phyloP scores from a whole-genome alignment of 345 rosid species.

The Mangifera indica region DNA sequence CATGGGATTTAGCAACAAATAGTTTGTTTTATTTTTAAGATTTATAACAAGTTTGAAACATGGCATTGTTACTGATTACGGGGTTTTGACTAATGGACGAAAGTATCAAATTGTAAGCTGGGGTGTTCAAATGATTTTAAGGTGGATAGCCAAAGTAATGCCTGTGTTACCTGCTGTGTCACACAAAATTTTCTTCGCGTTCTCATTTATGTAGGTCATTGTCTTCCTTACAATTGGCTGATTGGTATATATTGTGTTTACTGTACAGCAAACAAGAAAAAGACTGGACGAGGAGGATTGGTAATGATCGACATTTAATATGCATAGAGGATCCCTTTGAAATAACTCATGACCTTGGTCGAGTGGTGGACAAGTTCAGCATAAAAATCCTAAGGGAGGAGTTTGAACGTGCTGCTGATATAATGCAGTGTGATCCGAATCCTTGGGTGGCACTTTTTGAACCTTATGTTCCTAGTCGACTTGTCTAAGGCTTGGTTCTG shows the following conservation, averaged over 20 bases:
- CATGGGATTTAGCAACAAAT: too few relatives aligned
- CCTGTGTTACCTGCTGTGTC: background rate
- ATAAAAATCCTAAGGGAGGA: conserved; percentile 87
- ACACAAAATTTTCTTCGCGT: too few relatives aligned
- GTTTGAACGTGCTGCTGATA: conserved; percentile 89
- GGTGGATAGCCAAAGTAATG: too few relatives aligned
- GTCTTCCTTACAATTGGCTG: background rate
- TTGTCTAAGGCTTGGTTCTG: background rate
- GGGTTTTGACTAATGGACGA: too few relatives aligned
- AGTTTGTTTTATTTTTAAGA: too few relatives aligned
- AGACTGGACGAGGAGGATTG: conserved; percentile 93
- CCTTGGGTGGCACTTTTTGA: conserved; percentile 69
- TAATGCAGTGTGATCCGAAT: conserved; percentile 74
- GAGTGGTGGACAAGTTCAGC: conserved; percentile 91
- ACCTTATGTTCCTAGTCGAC: conserved; percentile 49
- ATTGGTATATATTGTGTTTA: background rate
- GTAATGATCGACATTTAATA: conserved; percentile 95
- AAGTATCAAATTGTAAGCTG: too few relatives aligned
- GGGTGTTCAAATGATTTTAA: too few relatives aligned
- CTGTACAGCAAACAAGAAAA: conserved; percentile 75
- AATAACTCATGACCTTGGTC: conserved; percentile 79
- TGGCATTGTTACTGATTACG: too few relatives aligned
- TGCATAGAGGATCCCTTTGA: conserved; percentile 99
- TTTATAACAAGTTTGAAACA: too few relatives aligned
- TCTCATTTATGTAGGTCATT: background rate